Evolutionary conservation across 176 grass and related monocot genomes (phyloP), one percentile per base, ranked within the genome.

Genomic region (Zoysia japonica): DNA sequence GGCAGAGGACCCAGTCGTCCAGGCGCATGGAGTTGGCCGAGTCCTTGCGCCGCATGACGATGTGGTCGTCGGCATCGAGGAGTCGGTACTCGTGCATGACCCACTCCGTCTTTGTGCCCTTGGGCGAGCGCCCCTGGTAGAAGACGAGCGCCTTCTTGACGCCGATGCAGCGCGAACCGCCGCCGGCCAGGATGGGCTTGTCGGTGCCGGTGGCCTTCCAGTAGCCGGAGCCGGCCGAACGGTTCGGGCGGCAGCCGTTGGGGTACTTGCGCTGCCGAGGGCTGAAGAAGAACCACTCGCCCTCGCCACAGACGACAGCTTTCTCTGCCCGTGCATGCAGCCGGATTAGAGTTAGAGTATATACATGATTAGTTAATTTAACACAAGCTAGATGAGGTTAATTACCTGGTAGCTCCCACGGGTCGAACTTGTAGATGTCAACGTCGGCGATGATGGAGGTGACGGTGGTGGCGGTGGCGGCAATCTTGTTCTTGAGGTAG

Each of bases 121-220:
- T 70, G 1, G 87, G 82, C 3, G 82, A 84, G 5, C 87, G 82
- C 0, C 87, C 87, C 46, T 81, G 65, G 71, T 89, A 89, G 77
- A 89, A 89, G 46, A 89, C 82, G 48, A 89, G 87, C 20, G 77
- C 82, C 72, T 89, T 89, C 82, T 89, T 89, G 20, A 88, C 87
- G 48, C 82, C 87, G 35, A 89, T 72, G 87, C 87, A 89, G 43
- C 65, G 82, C 39, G 56, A 20, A 3, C 82, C 71, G 16, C 47
- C 49, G 44, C 56, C 41, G 3, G 77, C 62, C 1, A 89, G 77
- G 86, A 97, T 94, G 57, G 94, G 83, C 83, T 92, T 97, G 82
- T 97, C 94, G 15, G 94, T 97, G 40, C 94, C 94, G 7, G 94
- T 97, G 55, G 94, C 94, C 83, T 97, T 97, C 94, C 94, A 97